Percentiles rank a stretch among this genome's conserved stretches.
phyloP scores from a whole-genome alignment of 495 filamentous ascomycete genomes.

The Tuber umbilicatum region DNA sequence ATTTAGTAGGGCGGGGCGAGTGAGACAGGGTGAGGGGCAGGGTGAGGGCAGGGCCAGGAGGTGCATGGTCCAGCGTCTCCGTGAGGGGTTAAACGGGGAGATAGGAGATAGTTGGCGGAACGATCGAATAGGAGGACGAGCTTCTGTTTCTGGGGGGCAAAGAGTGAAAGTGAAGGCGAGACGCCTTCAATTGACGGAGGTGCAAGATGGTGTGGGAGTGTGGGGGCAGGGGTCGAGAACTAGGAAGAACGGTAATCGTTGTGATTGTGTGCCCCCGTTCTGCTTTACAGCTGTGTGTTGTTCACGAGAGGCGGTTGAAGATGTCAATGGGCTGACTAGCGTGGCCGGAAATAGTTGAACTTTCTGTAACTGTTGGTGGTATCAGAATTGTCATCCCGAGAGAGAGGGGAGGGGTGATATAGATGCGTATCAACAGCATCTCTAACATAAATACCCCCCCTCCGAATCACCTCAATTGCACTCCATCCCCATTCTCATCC shows the following conservation, averaged over 20 bases:
- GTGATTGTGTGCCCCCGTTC: slow-evolving; percentile 41
- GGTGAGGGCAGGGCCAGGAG: slow-evolving; percentile 34
- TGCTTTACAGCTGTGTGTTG: slow-evolving; percentile 42
- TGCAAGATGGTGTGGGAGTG: slow-evolving; percentile 24
- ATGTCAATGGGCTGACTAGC: slow-evolving; percentile 39
- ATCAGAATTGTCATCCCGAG: slow-evolving; percentile 27
- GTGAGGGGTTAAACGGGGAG: slow-evolving; percentile 41
- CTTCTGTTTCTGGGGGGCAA: slow-evolving; percentile 34
- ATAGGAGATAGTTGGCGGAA: slow-evolving; percentile 38
- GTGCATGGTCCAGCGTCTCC: slow-evolving; percentile 33
- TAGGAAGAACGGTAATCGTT: slow-evolving; percentile 40
- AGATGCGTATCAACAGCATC: slow-evolving; percentile 33
- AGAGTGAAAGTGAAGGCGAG: slow-evolving; percentile 31
- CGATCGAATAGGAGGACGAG: slow-evolving; percentile 38
- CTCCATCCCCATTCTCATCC: slow-evolving; percentile 16
- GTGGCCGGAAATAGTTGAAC: slow-evolving; percentile 41
- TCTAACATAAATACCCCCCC: slow-evolving; percentile 41
- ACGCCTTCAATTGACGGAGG: slow-evolving; percentile 32
- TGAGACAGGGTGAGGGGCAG: slow-evolving; percentile 42
- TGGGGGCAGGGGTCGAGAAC: slow-evolving; percentile 39
- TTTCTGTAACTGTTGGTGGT: slow-evolving; percentile 39
- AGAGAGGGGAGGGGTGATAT: slow-evolving; percentile 31
- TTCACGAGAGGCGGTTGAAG: slow-evolving; percentile 38
- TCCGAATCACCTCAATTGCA: slow-evolving; percentile 34
- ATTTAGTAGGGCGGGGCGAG: slow-evolving; percentile 40